Base-by-base conservation (phyloP, 2,329 filamentous ascomycete species). In the Huntiella decipiens region DNA sequence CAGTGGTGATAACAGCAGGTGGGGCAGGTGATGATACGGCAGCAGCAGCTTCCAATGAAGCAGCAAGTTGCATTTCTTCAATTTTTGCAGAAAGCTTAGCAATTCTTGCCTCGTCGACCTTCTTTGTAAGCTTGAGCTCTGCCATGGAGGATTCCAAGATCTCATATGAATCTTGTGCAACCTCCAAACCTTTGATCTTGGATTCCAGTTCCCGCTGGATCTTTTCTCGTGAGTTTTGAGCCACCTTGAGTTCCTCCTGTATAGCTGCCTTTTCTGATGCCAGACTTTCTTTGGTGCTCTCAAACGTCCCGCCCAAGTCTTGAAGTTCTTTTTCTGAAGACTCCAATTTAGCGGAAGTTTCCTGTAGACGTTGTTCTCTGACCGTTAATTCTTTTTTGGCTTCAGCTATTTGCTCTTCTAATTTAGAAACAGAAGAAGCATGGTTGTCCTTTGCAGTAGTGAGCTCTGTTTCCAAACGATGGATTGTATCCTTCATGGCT, bases 191-290 rank as follows among this genome's bases (percentile, higher is more conserved):
- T 33, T 61, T 59, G 2, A 54, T 56, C 3, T 60, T 57, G 49
- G 63, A 62, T 34, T 60, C 52, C 10, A 70, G 51, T 47, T 68
- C 61, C 2, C 54, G 54, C 44, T 67, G 60, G 6, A 72, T 56
- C 35, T 65, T 59, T 31, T 53, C 56, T 4, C 54, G 58, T 5
- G 56, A 10, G 13, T 43, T 34, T 32, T 43, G 40, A 10, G 28
- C 4, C 15, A 5, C 8, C 22, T 28, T 28, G 22, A 28, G 22
- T 1, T 28, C 22, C 8, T 28, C 22, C 8, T n/a, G 13, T 22
- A 33, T 3, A 35, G 22, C 15, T 34, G 16, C 13, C 13, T 28
- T 28, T 19, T 10, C 13, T 43, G 15, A 15, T 43, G 10, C 16
- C n/a, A 15, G 12, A 3, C 8, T 32, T 34, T 43, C 40, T n/a